phyloP scores from a whole-genome alignment of 495 filamentous ascomycete species.

The Aspergillus taichungensis region DNA sequence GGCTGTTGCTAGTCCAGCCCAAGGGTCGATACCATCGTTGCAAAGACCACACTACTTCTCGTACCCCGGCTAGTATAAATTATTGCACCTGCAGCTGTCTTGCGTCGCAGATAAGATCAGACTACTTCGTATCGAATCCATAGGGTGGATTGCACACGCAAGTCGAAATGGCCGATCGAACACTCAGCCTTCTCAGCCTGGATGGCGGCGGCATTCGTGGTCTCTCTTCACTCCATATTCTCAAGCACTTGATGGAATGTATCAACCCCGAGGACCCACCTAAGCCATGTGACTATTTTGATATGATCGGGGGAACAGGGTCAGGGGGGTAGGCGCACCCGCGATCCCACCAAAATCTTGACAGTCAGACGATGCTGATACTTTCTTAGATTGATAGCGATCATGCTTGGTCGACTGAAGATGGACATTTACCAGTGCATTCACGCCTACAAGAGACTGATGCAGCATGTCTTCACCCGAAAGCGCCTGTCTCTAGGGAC shows the following conservation, averaged over 20 bases:
- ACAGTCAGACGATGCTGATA: not conserved
- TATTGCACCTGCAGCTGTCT: too few relatives aligned
- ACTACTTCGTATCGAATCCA: too few relatives aligned
- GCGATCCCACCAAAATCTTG: not conserved
- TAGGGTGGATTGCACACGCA: too few relatives aligned
- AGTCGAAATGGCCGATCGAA: slow-evolving; percentile 10
- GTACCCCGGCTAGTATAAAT: too few relatives aligned
- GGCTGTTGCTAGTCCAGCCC: too few relatives aligned
- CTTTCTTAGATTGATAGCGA: slow-evolving; percentile 21
- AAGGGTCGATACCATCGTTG: too few relatives aligned
- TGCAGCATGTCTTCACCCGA: slow-evolving; percentile 27
- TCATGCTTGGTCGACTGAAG: slow-evolving; percentile 32
- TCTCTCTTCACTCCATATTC: slow-evolving; percentile 41
- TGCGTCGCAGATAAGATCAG: too few relatives aligned
- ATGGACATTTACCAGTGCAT: slow-evolving; percentile 44
- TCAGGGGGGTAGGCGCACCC: slow-evolving; percentile 27
- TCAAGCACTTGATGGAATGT: slow-evolving; percentile 38
- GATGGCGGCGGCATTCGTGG: slow-evolving; percentile 50
- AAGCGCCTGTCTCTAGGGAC: slow-evolving; percentile 22
- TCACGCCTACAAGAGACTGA: slow-evolving; percentile 28
- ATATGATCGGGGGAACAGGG: slow-evolving; percentile 34
- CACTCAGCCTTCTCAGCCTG: slow-evolving; percentile 32
- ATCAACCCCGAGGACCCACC: slow-evolving; percentile 32
- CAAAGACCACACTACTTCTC: too few relatives aligned
- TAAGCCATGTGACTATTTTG: slow-evolving; percentile 42